phyloP scores from a whole-genome alignment of 768 basidiomycete species.

The Agrocybe chaxingu region DNA sequence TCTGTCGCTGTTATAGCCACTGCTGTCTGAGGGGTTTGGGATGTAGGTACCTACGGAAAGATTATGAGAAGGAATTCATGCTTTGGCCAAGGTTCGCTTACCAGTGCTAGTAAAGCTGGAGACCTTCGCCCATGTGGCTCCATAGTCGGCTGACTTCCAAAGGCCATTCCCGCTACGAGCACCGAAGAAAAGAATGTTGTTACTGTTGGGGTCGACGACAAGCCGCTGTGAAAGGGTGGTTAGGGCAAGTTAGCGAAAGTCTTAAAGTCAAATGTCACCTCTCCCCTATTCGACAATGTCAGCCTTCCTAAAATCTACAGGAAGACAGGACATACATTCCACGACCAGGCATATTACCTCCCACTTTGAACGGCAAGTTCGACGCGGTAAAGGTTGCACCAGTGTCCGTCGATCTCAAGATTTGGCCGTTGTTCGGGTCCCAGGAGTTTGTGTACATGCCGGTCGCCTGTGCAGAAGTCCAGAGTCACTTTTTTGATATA shows the following conservation, averaged over 20 bases:
- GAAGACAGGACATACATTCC: slow-evolving; percentile 43
- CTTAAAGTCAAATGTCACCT: background rate
- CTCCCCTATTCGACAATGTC: too few relatives aligned
- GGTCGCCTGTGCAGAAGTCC: slow-evolving; percentile 33
- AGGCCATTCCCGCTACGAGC: slow-evolving; percentile 63
- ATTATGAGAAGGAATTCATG: background rate
- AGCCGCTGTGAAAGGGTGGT: slow-evolving; percentile 38
- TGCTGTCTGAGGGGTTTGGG: slow-evolving; percentile 48
- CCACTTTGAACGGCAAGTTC: slow-evolving; percentile 60
- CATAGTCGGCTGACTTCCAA: slow-evolving; percentile 63
- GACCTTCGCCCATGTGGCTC: slow-evolving; percentile 58
- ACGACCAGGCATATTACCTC: slow-evolving; percentile 69
- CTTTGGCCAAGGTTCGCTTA: slow-evolving; percentile 17
- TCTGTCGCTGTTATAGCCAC: slow-evolving; percentile 39
- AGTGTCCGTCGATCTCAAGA: slow-evolving; percentile 56
- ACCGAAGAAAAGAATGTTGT: slow-evolving; percentile 61
- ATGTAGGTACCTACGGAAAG: slow-evolving; percentile 44
- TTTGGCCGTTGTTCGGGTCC: slow-evolving; percentile 62
- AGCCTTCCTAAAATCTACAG: background rate
- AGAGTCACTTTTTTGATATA: background rate
- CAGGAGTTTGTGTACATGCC: slow-evolving; percentile 63
- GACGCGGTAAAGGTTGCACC: slow-evolving; percentile 54
- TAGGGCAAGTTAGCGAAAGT: background rate
- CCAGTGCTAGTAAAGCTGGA: slow-evolving; percentile 56
- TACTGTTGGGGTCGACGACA: slow-evolving; percentile 59